Evolutionary conservation across 495 filamentous ascomycete genomes (phyloP).

Genomic region (Bacidia rubella): DNA sequence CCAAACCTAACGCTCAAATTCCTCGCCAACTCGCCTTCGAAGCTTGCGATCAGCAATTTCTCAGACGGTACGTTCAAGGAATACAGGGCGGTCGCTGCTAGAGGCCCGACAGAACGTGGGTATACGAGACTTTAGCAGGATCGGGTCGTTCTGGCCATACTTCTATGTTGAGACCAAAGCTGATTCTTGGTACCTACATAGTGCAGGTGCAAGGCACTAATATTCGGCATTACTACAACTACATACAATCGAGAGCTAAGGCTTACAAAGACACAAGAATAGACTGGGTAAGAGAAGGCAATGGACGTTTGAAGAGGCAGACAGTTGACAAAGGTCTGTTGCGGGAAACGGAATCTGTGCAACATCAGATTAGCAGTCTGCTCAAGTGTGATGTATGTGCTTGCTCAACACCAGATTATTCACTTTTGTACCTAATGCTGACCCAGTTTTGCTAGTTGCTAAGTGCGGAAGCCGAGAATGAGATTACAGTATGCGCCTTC

Average conservation of each 20-base stretch:
- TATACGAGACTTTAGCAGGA: slow-evolving; percentile 5
- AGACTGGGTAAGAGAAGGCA: slow-evolving; percentile 79
- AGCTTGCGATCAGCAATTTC: slow-evolving; percentile 78
- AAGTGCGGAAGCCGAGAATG: slow-evolving; percentile 82
- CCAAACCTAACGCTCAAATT: slow-evolving; percentile 76
- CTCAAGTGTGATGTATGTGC: slow-evolving; percentile 74
- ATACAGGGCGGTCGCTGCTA: slow-evolving; percentile 12
- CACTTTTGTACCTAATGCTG: neutral
- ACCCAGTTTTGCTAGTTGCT: slow-evolving; percentile 46
- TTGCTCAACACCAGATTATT: neutral
- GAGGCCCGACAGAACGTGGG: slow-evolving; percentile 16
- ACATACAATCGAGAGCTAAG: slow-evolving; percentile 68
- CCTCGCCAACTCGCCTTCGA: slow-evolving; percentile 67
- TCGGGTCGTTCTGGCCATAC: slow-evolving; percentile 1
- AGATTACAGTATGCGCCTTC: slow-evolving; percentile 95
- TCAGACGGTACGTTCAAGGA: slow-evolving; percentile 61
- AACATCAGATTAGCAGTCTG: slow-evolving; percentile 73
- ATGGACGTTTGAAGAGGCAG: slow-evolving; percentile 69
- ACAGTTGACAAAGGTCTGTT: slow-evolving; percentile 86
- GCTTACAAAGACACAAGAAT: slow-evolving; percentile 71
- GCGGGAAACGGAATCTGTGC: slow-evolving; percentile 83
- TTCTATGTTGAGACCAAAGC: neutral
- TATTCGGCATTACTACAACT: slow-evolving; percentile 81
- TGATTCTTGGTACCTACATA: slow-evolving; percentile 24
- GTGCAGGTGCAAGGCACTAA: slow-evolving; percentile 95